Evolutionary conservation across 2,329 filamentous ascomycete species (phyloP).

Genomic region (Paraconiothyrium sp.): DNA sequence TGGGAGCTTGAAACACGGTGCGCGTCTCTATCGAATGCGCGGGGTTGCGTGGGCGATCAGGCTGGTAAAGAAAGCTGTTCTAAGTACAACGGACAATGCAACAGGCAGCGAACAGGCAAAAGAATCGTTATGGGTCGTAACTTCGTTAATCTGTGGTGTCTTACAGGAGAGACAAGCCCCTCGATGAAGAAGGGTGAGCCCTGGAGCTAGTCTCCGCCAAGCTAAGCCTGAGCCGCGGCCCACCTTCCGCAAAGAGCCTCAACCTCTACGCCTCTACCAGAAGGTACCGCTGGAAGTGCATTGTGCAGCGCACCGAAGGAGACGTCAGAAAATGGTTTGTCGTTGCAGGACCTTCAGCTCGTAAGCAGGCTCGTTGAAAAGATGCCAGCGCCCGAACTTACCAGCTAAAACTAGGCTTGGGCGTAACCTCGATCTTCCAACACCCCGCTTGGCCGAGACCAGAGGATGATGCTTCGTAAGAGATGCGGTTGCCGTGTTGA

Average conservation of each 20-base stretch:
- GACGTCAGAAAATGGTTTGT: too few relatives aligned
- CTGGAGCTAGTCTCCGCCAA: conserved; percentile 3
- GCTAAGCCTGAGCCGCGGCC: conserved; percentile 6
- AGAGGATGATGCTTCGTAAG: too few relatives aligned
- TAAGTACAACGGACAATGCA: conserved; percentile 20
- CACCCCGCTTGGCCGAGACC: too few relatives aligned
- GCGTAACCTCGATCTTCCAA: too few relatives aligned
- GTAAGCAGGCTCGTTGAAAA: too few relatives aligned
- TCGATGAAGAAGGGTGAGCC: conserved; percentile 21
- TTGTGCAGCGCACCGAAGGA: too few relatives aligned
- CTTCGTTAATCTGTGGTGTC: conserved; percentile 34
- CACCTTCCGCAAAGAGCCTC: neutral
- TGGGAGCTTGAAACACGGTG: neutral
- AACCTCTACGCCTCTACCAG: neutral
- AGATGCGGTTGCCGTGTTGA: too few relatives aligned
- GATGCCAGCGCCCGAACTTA: too few relatives aligned
- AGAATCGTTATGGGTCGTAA: conserved; percentile 44
- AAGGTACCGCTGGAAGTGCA: neutral
- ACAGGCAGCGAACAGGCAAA: conserved; percentile 30
- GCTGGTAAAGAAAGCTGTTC: conserved; percentile 5
- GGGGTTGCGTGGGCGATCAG: neutral
- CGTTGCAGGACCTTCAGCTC: too few relatives aligned
- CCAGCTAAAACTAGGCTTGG: too few relatives aligned
- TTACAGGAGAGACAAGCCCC: conserved; percentile 20
- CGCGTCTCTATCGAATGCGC: neutral